Percentiles rank a stretch among this genome's conserved stretches.
phyloP scores from a whole-genome alignment of 1,284 basidiomycete species.

The Boletus sp. region DNA sequence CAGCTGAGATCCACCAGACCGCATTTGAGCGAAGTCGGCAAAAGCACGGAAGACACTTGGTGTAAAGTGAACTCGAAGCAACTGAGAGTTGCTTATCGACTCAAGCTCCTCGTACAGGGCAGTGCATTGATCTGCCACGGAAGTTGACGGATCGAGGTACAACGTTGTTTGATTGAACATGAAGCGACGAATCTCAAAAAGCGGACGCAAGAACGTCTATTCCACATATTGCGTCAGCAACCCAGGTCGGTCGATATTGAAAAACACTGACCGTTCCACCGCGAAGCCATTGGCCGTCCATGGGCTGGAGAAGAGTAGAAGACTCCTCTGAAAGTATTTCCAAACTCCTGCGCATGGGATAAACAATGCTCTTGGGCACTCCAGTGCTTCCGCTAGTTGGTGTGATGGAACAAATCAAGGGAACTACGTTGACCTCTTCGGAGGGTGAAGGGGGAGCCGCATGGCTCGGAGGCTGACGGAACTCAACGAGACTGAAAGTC shows the following conservation, averaged over 20 bases:
- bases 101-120: slow-evolving; percentile 26
- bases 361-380: slow-evolving; percentile 29
- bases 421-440: slow-evolving; percentile 15
- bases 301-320: slow-evolving; percentile 21
- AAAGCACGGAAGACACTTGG: slow-evolving; percentile 28
- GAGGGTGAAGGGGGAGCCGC: slow-evolving; percentile 9
- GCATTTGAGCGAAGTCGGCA: slow-evolving; percentile 25
- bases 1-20: slow-evolving; percentile 9
- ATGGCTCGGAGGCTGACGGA: slow-evolving; percentile 2
- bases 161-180: slow-evolving; percentile 32
- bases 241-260: background rate
- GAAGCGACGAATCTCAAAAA: slow-evolving; percentile 30
- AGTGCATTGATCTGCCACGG: slow-evolving; percentile 27
- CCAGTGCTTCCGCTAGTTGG: slow-evolving; percentile 29
- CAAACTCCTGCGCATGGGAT: slow-evolving; percentile 27
- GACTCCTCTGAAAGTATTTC: slow-evolving; percentile 26
- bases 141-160: slow-evolving; percentile 25
- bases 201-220: slow-evolving; percentile 29
- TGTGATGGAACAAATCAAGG: slow-evolving; percentile 25
- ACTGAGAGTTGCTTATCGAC: slow-evolving; percentile 18
- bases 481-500: slow-evolving; percentile 17
- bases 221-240: background rate
- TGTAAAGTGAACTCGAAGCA: slow-evolving; percentile 28
- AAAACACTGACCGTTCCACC: slow-evolving; percentile 23
- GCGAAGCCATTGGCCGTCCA: slow-evolving; percentile 31